Conservation (phyloP, 306 rosid genomes). For the Styphnolobium japonicum region DNA sequence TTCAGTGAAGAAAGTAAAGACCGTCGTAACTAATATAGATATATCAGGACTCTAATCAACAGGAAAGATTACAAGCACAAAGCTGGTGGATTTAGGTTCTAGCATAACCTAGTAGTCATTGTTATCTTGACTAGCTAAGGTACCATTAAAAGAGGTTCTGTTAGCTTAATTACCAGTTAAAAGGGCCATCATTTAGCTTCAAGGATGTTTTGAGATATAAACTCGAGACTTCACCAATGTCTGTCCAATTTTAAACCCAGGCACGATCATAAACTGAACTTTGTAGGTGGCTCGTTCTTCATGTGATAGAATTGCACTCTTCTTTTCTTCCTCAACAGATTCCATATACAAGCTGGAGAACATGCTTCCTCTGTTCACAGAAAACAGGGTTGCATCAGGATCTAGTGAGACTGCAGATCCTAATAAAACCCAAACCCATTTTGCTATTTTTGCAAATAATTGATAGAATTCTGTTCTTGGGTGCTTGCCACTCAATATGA, state of each 20-base stretch:
- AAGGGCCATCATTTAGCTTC: conserved; percentile 29
- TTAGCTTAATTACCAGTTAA: conserved; percentile 41
- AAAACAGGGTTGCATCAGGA: conserved; percentile 52
- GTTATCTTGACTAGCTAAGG: conserved; percentile 27
- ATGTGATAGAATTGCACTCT: neutral
- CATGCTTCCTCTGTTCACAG: conserved; percentile 49
- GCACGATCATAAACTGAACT: conserved; percentile 83
- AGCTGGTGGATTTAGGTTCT: conserved; percentile 7
- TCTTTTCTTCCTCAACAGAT: conserved; percentile 47
- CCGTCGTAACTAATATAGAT: neutral
- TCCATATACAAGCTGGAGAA: conserved; percentile 73
- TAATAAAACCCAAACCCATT: conserved; percentile 73
- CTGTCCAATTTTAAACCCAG: conserved; percentile 67
- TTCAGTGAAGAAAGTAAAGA: conserved; percentile 24
- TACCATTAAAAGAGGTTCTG: conserved; percentile 16
- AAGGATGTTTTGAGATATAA: conserved; percentile 43
- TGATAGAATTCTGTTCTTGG: conserved; percentile 86
- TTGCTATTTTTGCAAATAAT: conserved; percentile 75
- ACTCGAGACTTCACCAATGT: conserved; percentile 60
- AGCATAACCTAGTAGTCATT: conserved; percentile 29
- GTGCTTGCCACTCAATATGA: conserved; percentile 57
- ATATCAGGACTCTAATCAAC: conserved; percentile 20
- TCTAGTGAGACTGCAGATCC: conserved; percentile 51
- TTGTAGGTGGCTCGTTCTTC: conserved; percentile 14
- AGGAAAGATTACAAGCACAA: conserved; percentile 30